These are phyloP conservation scores for Albifimbria verrucaria DNA, from an alignment of 2,329 filamentous ascomycete genomes.

Conservation along the genomic window DNA sequence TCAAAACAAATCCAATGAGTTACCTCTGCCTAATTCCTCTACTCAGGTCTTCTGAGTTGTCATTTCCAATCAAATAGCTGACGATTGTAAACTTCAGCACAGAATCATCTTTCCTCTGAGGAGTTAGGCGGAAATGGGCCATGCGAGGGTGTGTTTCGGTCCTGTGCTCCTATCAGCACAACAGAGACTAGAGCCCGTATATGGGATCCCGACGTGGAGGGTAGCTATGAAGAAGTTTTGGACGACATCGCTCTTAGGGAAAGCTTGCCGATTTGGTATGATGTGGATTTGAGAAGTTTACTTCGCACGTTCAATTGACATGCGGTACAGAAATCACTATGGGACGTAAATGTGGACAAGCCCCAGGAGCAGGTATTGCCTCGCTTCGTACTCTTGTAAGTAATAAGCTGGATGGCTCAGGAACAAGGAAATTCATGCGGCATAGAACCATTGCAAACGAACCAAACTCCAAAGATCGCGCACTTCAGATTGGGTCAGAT, in stretches of 20 bases:
- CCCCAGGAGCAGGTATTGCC: background rate
- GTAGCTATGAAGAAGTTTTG: constrained; percentile 1
- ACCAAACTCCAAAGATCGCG: too few relatives aligned
- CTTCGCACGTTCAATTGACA: too few relatives aligned
- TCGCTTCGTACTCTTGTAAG: background rate
- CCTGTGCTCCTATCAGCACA: constrained; percentile 1
- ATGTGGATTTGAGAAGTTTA: background rate
- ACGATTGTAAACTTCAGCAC: background rate
- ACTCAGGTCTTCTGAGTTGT: too few relatives aligned
- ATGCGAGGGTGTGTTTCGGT: background rate
- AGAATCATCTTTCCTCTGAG: background rate
- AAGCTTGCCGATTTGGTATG: constrained; percentile 1
- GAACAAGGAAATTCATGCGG: background rate
- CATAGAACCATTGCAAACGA: background rate
- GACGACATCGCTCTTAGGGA: background rate
- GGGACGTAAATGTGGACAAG: too few relatives aligned
- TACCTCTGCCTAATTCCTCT: background rate
- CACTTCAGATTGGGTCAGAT: background rate
- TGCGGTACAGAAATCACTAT: too few relatives aligned
- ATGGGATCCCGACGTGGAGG: constrained; percentile 2
- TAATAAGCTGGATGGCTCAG: background rate
- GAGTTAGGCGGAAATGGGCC: background rate
- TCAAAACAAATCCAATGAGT: too few relatives aligned
- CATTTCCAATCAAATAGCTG: background rate
- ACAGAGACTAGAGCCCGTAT: constrained; percentile 6